phyloP scores from a whole-genome alignment of 1,139 yeast species.

The Lizanozyma gosingica region DNA sequence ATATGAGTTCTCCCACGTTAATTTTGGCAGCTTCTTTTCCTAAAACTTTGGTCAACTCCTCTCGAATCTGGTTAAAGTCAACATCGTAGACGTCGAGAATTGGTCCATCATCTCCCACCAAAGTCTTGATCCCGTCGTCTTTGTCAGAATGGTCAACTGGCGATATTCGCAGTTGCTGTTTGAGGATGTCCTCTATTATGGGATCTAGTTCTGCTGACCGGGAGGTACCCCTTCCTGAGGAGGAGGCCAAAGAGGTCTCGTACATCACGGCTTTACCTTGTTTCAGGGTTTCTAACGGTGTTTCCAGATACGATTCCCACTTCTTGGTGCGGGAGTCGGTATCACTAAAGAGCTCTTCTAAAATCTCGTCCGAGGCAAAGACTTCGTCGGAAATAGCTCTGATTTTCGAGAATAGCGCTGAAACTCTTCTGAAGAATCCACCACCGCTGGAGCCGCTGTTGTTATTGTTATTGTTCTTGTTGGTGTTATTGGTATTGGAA shows the following conservation, averaged over 20 bases:
- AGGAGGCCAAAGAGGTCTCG: background rate
- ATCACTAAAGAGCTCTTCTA: slow-evolving; percentile 35
- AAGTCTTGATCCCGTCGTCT: background rate
- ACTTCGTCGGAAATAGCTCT: slow-evolving; percentile 35
- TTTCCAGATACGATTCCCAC: too few species aligned
- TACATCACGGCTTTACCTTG: slow-evolving; percentile 4
- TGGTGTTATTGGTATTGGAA: background rate
- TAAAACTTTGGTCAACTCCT: background rate
- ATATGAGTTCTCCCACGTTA: slow-evolving; percentile 41
- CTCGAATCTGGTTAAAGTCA: background rate
- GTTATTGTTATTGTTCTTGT: background rate
- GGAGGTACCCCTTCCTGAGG: background rate
- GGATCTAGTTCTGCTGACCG: background rate
- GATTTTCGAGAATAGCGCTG: slow-evolving; percentile 23
- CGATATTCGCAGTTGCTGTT: background rate
- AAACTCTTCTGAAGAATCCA: slow-evolving; percentile 24
- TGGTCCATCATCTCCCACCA: slow-evolving; percentile 2
- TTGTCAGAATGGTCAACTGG: background rate
- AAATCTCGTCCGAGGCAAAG: slow-evolving; percentile 30
- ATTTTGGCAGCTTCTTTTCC: slow-evolving; percentile 3
- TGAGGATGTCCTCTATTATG: background rate
- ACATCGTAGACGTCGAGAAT: background rate
- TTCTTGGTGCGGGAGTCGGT: slow-evolving; percentile 13
- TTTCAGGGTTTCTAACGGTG: too few species aligned
- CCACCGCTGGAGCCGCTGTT: slow-evolving; percentile 2